Evolutionary conservation across 176 grass and related monocot genomes (phyloP), one percentile per base, ranked within the genome.

Genomic region (Raddia guianensis): DNA sequence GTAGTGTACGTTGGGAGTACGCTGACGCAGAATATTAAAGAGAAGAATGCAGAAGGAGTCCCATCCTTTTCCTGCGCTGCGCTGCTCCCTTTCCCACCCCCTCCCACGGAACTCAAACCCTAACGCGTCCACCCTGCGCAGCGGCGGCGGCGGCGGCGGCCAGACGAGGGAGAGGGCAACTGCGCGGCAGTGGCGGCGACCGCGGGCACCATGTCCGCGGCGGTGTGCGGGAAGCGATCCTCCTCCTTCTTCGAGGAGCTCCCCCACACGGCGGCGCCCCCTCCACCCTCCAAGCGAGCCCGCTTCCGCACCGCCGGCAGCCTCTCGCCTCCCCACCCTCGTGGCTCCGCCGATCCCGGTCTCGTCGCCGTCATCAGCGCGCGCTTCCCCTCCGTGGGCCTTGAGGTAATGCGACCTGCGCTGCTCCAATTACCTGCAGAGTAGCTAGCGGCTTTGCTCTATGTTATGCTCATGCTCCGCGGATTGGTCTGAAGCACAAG

Each of bases 251-350:
- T 62, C 64, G 85, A 82, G 35, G 85, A 87, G 2, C 72, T 19
- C 37, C 69, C 77, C 76, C 80, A 85, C 50, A 16, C 69, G 27
- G 59, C 59, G 18, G 73, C 77, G 12, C 58, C 69, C 78, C 62
- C 82, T 16, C 82, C 82, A 32, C 71, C 85, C 8, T 82, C 85
- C 68, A 91, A 91, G 82, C 86, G 89, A 47, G 61, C 81, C 14
- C 85, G 85, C 85, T 79, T 86, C 84, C 82, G 49, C 70, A 21
- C 42, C 74, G 75, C 51, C 45, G 81, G 81, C 15, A 40, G 43
- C 56, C 81, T 77, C 53, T 75, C 46, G 43, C 21, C 55, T 2
- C 45, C 66, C 2, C 5, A 40, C 45, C 13, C 77, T 53, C 82
- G 64, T 10, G 48, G 19, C 67, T 74, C 70, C 16, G 63, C 71